Base-by-base conservation (phyloP, 1,284 basidiomycete species). In the Pascua guehoae region DNA sequence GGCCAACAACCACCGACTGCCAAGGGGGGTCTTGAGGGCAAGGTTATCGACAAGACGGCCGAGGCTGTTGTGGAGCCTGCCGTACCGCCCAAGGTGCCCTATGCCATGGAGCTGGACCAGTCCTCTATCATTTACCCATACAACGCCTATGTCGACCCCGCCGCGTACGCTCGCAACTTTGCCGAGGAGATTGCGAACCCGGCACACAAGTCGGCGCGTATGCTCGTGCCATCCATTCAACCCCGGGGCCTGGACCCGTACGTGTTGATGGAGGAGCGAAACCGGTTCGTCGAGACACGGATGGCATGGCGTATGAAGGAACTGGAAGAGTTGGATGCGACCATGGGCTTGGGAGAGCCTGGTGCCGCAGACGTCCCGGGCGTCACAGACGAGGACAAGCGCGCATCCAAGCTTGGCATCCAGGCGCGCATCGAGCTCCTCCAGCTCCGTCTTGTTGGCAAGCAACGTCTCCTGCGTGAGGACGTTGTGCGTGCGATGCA, bases 401-500 rank as follows among this genome's bases (percentile, higher is more conserved):
- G 64, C 75, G 17, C 40, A n/a, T 65, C 17, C 63, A 72, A 58
- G 68, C 65, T 69, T 47, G 72, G 65, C 56, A 81, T 98, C 16
- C 86, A 88, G 53, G 91, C 92, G 0, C 80, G 95, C 54, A 97
- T 98, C 66, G 95, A 98, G 79, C 86, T 98, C 72, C 96, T 97
- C 73, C 85, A 86, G 10, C 84, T 98, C n/a, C 86, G 88, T 16
- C 83, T 98, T 17, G 82, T 96, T 32, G 88, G 93, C 57, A 94
- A 93, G 75, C 96, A 99, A 72, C 85, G 88, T 32, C 81, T 85
- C 36, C 81, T 97, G 67, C 86, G 94, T 7, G 89, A 92, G 38
- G 84, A 89, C 62, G 85, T 98, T 40, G 87, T 95, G 4, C 88
- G 91, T 66, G 87, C 89, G 36, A 85, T 98, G 66, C 86, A 87